phyloP scores from a whole-genome alignment of 2,329 filamentous ascomycete species.

The Trichoderma sp. region DNA sequence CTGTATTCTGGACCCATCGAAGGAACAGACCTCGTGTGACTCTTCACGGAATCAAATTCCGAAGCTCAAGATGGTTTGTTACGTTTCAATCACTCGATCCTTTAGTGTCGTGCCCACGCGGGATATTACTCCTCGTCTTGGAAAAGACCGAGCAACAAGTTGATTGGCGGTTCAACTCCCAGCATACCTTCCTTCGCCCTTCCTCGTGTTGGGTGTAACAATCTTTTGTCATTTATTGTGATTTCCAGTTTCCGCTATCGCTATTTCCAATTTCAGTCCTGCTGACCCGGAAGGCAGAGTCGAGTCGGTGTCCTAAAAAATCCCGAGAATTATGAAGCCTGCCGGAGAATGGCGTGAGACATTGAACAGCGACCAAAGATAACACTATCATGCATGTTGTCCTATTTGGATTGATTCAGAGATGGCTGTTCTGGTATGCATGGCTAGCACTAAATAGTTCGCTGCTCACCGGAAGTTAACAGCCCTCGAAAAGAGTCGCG shows the following conservation, averaged over 20 bases:
- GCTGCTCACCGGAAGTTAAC: not conserved
- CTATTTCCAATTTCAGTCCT: not conserved
- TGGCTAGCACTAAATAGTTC: not conserved
- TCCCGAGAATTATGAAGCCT: not conserved
- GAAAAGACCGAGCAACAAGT: not conserved
- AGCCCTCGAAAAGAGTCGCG: not conserved
- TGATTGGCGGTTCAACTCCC: not conserved
- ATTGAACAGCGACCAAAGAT: not conserved
- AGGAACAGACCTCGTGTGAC: not conserved
- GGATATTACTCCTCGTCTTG: not conserved
- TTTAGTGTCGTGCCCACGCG: not conserved
- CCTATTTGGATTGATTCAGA: not conserved
- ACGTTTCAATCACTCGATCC: not conserved
- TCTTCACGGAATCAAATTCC: not conserved
- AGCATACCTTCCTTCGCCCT: not conserved
- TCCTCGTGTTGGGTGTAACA: conserved; percentile 14
- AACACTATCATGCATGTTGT: not conserved
- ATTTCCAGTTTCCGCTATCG: not conserved
- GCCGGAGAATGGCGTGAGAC: not conserved
- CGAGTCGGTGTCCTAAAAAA: not conserved
- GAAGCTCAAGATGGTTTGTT: not conserved
- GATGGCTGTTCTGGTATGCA: not conserved
- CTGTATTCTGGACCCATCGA: not conserved
- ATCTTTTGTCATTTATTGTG: not conserved
- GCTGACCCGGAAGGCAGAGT: not conserved